These are phyloP conservation scores for Zoysia japonica DNA, from an alignment of 176 grass and related monocot genomes.

Conservation along the genomic window DNA sequence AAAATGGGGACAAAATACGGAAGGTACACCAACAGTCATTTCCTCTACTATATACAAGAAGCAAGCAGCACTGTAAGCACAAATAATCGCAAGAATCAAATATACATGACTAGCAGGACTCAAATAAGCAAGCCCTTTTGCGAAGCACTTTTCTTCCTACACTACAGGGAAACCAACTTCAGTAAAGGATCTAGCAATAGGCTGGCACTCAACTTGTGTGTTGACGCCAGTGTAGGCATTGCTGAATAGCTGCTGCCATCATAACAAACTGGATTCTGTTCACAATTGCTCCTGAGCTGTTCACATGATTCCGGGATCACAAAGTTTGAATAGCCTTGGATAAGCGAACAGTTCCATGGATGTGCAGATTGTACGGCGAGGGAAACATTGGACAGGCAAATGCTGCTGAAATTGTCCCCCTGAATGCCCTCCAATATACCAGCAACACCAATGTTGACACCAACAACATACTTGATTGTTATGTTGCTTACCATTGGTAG, in stretches of 20 bases:
- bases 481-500: constrained; percentile 79
- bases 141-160: constrained; percentile 45
- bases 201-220: constrained; percentile 27
- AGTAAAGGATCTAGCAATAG: constrained; percentile 47
- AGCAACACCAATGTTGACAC: constrained; percentile 57
- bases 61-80: constrained; percentile 44
- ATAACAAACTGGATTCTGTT: constrained; percentile 58
- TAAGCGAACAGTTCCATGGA: constrained; percentile 85
- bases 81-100: constrained; percentile 55
- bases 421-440: constrained; percentile 78
- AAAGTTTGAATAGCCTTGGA: constrained; percentile 83
- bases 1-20: constrained; percentile 38
- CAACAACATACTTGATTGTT: constrained; percentile 67
- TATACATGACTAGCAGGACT: constrained; percentile 47
- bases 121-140: constrained; percentile 21
- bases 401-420: constrained; percentile 84
- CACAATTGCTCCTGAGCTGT: constrained; percentile 55
- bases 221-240: constrained; percentile 13
- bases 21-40: constrained; percentile 41
- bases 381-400: constrained; percentile 82
- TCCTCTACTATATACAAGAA: constrained; percentile 61
- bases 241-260: constrained; percentile 26
- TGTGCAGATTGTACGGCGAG: constrained; percentile 59
- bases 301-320: constrained; percentile 85
- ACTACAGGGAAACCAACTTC: constrained; percentile 47